Base-by-base conservation (phyloP, 2,329 filamentous ascomycete genomes). In the Niveomyces coronatus region DNA sequence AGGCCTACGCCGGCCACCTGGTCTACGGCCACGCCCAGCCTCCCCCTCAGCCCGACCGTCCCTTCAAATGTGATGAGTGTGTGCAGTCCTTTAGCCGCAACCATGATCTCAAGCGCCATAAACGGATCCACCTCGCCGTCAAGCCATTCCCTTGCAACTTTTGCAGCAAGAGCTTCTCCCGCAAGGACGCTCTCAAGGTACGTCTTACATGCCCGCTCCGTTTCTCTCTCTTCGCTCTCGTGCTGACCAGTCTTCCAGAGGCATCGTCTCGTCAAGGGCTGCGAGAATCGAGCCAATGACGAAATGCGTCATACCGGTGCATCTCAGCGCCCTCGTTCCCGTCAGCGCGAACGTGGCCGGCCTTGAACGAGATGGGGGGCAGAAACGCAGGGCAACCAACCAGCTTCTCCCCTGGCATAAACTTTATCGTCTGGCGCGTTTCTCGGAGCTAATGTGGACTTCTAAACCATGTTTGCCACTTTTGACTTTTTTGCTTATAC, bases 101-200 rank as follows among this genome's bases (percentile, higher is more conserved):
- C 47, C 91, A 96, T 54, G 91, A 96, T 54, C 61, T 96, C 50
- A 98, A 98, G 63, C 75, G 91, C 36, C 91, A 98, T 59, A 94
- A 94, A 68, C 70, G 87, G 35, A 96, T 96, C 42, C 91, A 98
- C 60, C 63, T 96, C 41, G 85, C 87, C 0, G 85, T 96, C 28
- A 98, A 98, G 68, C 91, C 91, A 0, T 96, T 89, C 58, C 88
- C 88, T 0, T 98, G 91, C 57, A 76, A 68, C 6, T 82, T 82
- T 53, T 98, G 91, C 56, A 87, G 94, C 44, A 96, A 96, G 73
- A 91, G 85, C 56, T 98, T 98, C 54, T 95, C 88, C 3, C 74
- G 91, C 43, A 96, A 96, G 57, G 91, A 96, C 60, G 91, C 91
- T 9, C 67, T 98, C 20, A 96, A 96, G 84, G 91, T 96, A 65